Evolutionary conservation across 1,284 basidiomycete species (phyloP).

Genomic region (Thecaphora frezii): DNA sequence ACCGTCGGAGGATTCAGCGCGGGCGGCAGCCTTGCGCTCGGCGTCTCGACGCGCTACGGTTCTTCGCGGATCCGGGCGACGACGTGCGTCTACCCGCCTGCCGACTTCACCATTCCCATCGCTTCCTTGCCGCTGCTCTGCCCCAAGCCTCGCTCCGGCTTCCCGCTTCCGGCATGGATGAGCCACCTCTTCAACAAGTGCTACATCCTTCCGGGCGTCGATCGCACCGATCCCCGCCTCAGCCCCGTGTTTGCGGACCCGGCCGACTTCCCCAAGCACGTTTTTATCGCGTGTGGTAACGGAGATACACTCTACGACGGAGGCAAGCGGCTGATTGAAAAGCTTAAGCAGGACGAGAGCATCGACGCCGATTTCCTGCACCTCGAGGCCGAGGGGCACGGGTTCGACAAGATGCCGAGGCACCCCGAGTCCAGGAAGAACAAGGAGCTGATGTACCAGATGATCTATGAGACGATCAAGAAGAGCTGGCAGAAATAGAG

Average conservation of each 20-base stretch:
- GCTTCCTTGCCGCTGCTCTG: constrained; percentile 8
- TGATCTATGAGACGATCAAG: background rate
- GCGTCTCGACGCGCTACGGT: constrained; percentile 21
- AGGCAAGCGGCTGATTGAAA: constrained; percentile 31
- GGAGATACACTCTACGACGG: constrained; percentile 43
- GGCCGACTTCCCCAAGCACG: constrained; percentile 20
- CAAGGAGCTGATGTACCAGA: background rate
- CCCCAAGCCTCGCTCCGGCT: constrained; percentile 22
- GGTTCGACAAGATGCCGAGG: constrained; percentile 40
- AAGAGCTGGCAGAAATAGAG: background rate
- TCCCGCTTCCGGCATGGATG: constrained; percentile 30
- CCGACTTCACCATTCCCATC: constrained; percentile 33
- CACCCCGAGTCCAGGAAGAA: background rate
- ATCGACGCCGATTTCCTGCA: constrained; percentile 26
- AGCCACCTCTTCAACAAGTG: constrained; percentile 31
- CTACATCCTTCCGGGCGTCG: constrained; percentile 31
- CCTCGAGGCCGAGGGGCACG: constrained; percentile 44
- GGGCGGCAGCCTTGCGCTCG: constrained; percentile 48
- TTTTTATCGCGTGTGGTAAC: constrained; percentile 36
- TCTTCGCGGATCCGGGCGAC: constrained; percentile 35
- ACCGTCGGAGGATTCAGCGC: constrained; percentile 48
- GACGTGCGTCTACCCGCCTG: constrained; percentile 28
- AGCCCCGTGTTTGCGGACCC: constrained; percentile 25
- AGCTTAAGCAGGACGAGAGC: constrained; percentile 26
- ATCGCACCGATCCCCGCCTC: constrained; percentile 28